Percentiles rank a stretch among this genome's conserved stretches.
phyloP scores from a whole-genome alignment of 805 yeast genomes.

The Pichia exigua region DNA sequence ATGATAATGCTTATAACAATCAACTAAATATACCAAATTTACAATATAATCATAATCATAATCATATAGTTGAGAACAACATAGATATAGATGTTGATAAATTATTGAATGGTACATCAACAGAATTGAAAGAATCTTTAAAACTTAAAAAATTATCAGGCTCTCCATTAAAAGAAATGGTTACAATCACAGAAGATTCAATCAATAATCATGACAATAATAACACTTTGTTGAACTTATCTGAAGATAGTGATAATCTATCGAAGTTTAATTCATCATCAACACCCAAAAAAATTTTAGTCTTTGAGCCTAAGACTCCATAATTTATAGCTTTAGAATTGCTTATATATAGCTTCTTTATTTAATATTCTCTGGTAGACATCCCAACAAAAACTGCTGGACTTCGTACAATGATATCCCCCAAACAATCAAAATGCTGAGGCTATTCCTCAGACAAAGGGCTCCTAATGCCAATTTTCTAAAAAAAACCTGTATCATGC shows the following conservation, averaged over 20 bases:
- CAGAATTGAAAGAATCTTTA: neutral
- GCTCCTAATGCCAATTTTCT: no score
- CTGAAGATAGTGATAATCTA: neutral
- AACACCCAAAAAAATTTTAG: neutral
- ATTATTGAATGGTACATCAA: neutral
- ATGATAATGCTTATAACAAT: conserved; percentile 27
- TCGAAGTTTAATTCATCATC: neutral
- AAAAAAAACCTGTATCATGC: no score
- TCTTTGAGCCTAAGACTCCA: conserved; percentile 6
- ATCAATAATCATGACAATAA: neutral
- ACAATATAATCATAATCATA: conserved; percentile 1
- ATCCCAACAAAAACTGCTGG: no score
- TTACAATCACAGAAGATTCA: neutral
- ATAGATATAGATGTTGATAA: conserved; percentile 1
- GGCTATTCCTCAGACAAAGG: no score
- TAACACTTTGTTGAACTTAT: neutral
- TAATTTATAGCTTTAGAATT: neutral
- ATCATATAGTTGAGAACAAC: conserved; percentile 3
- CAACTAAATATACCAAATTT: conserved; percentile 11
- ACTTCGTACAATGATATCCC: no score
- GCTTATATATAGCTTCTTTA: neutral
- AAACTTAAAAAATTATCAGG: neutral
- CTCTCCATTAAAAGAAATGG: conserved; percentile 6
- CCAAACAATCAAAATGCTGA: no score
- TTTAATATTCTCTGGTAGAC: neutral